These are phyloP conservation scores for Psophocarpus tetragonolobus DNA, from an alignment of 306 rosid species.

Conservation along the genomic window DNA sequence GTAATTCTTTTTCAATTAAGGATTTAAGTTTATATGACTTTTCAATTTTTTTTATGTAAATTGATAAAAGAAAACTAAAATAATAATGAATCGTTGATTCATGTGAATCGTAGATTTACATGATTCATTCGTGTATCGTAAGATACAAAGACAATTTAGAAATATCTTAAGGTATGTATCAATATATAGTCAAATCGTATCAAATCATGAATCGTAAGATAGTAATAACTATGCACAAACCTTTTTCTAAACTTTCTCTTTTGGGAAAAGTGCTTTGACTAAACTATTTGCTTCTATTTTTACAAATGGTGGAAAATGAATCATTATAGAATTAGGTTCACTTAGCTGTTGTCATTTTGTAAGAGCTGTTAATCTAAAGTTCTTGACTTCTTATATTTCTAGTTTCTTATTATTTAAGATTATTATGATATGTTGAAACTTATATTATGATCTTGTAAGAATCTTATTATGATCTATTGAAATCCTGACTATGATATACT, in stretches of 20 bases:
- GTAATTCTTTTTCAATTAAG: no score
- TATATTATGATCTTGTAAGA: not conserved
- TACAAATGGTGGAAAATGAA: conserved; percentile 11
- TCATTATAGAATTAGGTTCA: not conserved
- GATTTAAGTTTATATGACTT: no score
- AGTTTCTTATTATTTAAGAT: not conserved
- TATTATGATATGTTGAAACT: not conserved
- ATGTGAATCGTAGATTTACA: no score
- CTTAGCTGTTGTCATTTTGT: conserved; percentile 10
- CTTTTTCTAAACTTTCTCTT: not conserved
- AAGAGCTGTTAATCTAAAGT: not conserved
- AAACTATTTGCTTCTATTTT: not conserved
- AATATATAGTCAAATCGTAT: no score
- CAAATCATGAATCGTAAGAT: no score
- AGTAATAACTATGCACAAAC: no score
- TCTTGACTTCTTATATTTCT: not conserved
- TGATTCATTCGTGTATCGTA: no score
- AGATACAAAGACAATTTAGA: no score
- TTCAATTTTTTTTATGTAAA: no score
- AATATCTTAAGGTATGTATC: no score
- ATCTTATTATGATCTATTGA: not conserved
- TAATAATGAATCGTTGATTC: no score
- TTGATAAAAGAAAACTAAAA: no score
- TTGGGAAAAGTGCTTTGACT: not conserved
- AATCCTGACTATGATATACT: not conserved